These are phyloP conservation scores for Cryphonectria parasitica DNA, from an alignment of 2,329 filamentous ascomycete species.

Conservation along the genomic window DNA sequence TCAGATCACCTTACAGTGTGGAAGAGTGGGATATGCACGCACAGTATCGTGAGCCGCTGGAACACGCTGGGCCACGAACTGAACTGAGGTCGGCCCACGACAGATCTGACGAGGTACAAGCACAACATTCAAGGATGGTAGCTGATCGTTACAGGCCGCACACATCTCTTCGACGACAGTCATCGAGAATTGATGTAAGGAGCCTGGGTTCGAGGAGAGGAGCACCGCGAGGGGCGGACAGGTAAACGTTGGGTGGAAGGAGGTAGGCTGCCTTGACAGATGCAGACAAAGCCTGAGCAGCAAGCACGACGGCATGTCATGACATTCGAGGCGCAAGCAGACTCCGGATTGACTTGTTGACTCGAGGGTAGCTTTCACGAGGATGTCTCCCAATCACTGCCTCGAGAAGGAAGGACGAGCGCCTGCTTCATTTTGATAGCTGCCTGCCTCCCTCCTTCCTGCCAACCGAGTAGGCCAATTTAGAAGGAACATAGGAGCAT, in stretches of 20 bases:
- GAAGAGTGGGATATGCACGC: constrained; percentile 80
- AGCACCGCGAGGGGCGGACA: not conserved
- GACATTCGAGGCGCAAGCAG: not conserved
- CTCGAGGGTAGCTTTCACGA: not conserved
- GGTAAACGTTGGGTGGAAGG: not conserved
- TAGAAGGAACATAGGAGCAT: constrained; percentile 12
- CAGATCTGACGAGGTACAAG: not conserved
- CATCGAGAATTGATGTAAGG: not conserved
- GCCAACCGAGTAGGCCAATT: not conserved
- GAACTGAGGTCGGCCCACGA: not conserved
- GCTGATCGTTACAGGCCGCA: constrained; percentile 22
- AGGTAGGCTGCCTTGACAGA: not conserved
- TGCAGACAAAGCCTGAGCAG: not conserved
- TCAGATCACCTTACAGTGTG: constrained; percentile 76
- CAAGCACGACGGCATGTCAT: not conserved
- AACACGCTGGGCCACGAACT: not conserved
- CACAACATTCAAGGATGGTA: constrained; percentile 16
- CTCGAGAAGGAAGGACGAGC: not conserved
- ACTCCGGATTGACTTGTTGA: not conserved
- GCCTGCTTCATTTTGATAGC: not conserved
- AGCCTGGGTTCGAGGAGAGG: not conserved
- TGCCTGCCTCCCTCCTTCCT: not conserved
- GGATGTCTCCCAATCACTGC: not conserved
- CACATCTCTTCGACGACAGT: not conserved
- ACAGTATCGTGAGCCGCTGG: constrained; percentile 59